A percentile compares a stretch with the other conserved stretches of the same genome.
Evolutionary conservation across 805 yeast species (phyloP).

Genomic region (Isabelozyma heimii): DNA sequence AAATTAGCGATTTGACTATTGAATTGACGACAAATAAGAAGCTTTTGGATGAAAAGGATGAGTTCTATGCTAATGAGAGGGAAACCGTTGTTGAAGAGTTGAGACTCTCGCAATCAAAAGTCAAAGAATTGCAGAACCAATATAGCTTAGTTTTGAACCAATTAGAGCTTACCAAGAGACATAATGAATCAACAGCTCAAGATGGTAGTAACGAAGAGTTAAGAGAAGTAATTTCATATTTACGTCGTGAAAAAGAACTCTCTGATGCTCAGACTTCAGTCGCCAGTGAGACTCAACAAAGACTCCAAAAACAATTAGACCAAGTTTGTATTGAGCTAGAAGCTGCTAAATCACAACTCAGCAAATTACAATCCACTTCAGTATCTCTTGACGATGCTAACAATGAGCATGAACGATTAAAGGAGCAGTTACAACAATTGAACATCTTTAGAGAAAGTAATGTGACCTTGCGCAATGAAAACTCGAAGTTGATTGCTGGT

Average conservation of each 20-base stretch:
- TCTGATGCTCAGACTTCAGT: constrained; percentile 49
- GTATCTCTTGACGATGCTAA: constrained; percentile 26
- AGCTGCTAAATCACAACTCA: constrained; percentile 48
- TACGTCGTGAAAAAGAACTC: constrained; percentile 75
- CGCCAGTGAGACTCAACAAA: constrained; percentile 49
- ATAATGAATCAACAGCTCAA: constrained; percentile 8
- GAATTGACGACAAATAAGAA: constrained; percentile 8
- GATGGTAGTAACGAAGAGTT: constrained; percentile 15
- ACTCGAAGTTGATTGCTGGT: constrained; percentile 17
- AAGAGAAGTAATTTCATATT: constrained; percentile 53
- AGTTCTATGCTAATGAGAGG: constrained; percentile 17
- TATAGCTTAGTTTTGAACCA: constrained; percentile 68
- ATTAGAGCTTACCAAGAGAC: constrained; percentile 41
- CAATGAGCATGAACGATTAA: constrained; percentile 44
- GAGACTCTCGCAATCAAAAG: constrained; percentile 39
- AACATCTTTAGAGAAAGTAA: constrained; percentile 69
- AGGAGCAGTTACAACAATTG: constrained; percentile 57
- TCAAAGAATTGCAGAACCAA: constrained; percentile 62
- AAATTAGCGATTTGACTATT: constrained; percentile 5
- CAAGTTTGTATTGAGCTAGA: constrained; percentile 49
- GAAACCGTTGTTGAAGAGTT: constrained; percentile 31
- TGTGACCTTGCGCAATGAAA: constrained; percentile 56
- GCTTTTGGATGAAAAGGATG: constrained; percentile 14
- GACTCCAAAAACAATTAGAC: constrained; percentile 50
- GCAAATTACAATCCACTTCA: constrained; percentile 18